Conservation (phyloP, 768 basidiomycete species). For the Mycena kentingensis region DNA sequence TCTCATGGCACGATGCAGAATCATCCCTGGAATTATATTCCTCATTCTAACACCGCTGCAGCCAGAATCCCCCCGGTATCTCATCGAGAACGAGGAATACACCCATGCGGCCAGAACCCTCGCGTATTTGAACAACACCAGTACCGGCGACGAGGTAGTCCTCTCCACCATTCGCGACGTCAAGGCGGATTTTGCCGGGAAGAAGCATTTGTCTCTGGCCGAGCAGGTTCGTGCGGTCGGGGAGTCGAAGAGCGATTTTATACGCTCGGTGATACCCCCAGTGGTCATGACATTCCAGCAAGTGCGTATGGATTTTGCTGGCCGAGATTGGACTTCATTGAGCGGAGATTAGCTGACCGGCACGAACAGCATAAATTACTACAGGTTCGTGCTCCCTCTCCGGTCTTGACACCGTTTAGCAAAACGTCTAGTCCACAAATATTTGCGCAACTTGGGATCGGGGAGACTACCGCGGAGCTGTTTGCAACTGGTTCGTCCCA, state of each 20-base stretch:
- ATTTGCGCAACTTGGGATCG: slow-evolving; percentile 50
- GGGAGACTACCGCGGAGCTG: slow-evolving; percentile 42
- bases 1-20: slow-evolving; percentile 18
- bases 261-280: slow-evolving; percentile 49
- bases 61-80: slow-evolving; percentile 60
- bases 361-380: slow-evolving; percentile 59
- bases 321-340: neutral
- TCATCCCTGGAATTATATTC: slow-evolving; percentile 55
- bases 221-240: slow-evolving; percentile 46
- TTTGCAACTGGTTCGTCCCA: slow-evolving; percentile 52
- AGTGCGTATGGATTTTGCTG: slow-evolving; percentile 10
- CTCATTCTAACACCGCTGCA: slow-evolving; percentile 47
- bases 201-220: slow-evolving; percentile 34
- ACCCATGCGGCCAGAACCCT: slow-evolving; percentile 43
- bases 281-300: slow-evolving; percentile 50
- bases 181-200: slow-evolving; percentile 49
- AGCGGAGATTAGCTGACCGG: slow-evolving; percentile 50
- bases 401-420: too few relatives aligned
- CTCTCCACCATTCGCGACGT: slow-evolving; percentile 46
- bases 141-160: slow-evolving; percentile 38
- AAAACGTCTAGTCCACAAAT: too few relatives aligned
- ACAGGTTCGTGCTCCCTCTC: too few relatives aligned
- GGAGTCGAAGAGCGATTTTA: slow-evolving; percentile 42
- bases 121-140: slow-evolving; percentile 36
- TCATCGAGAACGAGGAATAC: slow-evolving; percentile 48